These are phyloP conservation scores for Fusarium lateritium DNA, from an alignment of 2,329 filamentous ascomycete genomes.

Conservation along the genomic window DNA sequence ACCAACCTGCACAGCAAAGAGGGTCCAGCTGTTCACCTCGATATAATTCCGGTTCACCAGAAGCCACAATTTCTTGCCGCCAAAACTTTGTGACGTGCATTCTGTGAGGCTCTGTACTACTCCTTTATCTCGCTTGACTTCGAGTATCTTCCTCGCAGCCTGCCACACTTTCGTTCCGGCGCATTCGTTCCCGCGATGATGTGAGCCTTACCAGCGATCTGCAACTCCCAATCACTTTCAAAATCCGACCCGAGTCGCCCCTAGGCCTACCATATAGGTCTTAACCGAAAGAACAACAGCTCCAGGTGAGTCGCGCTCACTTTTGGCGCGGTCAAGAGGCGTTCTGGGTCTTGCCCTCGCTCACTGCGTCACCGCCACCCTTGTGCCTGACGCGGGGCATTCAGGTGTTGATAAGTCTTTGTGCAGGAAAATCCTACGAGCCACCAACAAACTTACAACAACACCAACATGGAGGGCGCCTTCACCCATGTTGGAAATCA, in stretches of 20 bases:
- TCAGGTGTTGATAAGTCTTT: slow-evolving; percentile 32
- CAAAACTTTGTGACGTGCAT: slow-evolving; percentile 27
- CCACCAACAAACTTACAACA: slow-evolving; percentile 40
- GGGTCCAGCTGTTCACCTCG: slow-evolving; percentile 46
- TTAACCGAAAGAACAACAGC: slow-evolving; percentile 44
- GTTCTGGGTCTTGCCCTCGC: slow-evolving; percentile 21
- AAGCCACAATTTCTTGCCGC: slow-evolving; percentile 46
- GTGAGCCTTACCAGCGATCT: slow-evolving; percentile 54
- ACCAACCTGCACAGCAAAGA: slow-evolving; percentile 53
- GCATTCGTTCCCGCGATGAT: slow-evolving; percentile 56
- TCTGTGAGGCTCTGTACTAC: slow-evolving; percentile 18
- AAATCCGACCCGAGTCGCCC: slow-evolving; percentile 49
- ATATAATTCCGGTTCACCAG: slow-evolving; percentile 50
- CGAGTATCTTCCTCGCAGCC: slow-evolving; percentile 26
- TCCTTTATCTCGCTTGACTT: slow-evolving; percentile 9
- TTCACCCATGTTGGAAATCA: slow-evolving; percentile 92
- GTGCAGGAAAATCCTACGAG: slow-evolving; percentile 49
- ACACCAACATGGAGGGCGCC: slow-evolving; percentile 81
- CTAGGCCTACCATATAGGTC: slow-evolving; percentile 42
- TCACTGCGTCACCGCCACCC: slow-evolving; percentile 38
- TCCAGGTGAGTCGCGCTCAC: slow-evolving; percentile 48
- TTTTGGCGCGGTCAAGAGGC: slow-evolving; percentile 11
- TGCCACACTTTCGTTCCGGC: slow-evolving; percentile 36
- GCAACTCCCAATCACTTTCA: slow-evolving; percentile 50
- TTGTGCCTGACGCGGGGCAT: slow-evolving; percentile 44